Evolutionary conservation across 225 moss, liverwort and hornwort genomes (phyloP).

Genomic region (Sphagnum tenellum): DNA sequence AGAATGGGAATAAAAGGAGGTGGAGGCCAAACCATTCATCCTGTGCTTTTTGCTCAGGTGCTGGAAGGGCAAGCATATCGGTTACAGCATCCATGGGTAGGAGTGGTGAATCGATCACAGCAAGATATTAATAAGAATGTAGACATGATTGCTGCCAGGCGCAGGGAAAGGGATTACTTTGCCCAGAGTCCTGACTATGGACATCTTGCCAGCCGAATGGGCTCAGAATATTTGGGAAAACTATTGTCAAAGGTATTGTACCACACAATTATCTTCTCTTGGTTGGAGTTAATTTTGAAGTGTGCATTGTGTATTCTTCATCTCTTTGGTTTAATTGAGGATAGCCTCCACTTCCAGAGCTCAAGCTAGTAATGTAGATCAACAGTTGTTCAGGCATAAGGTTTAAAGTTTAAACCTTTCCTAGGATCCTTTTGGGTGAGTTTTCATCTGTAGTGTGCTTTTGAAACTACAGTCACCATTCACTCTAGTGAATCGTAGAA

Average conservation of each 20-base stretch:
- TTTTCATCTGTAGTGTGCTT: too few relatives aligned
- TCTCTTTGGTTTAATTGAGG: too few relatives aligned
- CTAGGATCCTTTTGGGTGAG: too few relatives aligned
- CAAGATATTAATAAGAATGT: constrained; percentile 61
- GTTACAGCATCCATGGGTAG: constrained; percentile 28
- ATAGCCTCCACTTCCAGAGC: too few relatives aligned
- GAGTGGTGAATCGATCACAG: constrained; percentile 58
- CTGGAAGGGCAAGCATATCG: constrained; percentile 41
- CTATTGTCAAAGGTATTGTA: constrained; percentile 40
- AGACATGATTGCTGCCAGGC: constrained; percentile 56
- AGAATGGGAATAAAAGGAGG: too few relatives aligned
- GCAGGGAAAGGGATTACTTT: constrained; percentile 50
- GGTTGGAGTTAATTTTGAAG: not conserved
- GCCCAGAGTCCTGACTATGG: constrained; percentile 35
- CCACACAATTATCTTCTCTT: not conserved
- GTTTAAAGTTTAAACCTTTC: too few relatives aligned
- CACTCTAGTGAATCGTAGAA: too few relatives aligned
- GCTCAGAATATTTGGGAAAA: constrained; percentile 45
- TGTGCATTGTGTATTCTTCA: too few relatives aligned
- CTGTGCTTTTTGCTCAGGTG: constrained; percentile 20
- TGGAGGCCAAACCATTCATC: too few relatives aligned
- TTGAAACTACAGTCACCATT: too few relatives aligned
- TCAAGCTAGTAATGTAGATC: too few relatives aligned
- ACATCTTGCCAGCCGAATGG: constrained; percentile 56
- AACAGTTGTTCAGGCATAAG: too few relatives aligned